Evolutionary conservation across 106 monocot genomes (phyloP), one percentile per base, ranked within the genome.

Genomic region (Chionographis japonica): DNA sequence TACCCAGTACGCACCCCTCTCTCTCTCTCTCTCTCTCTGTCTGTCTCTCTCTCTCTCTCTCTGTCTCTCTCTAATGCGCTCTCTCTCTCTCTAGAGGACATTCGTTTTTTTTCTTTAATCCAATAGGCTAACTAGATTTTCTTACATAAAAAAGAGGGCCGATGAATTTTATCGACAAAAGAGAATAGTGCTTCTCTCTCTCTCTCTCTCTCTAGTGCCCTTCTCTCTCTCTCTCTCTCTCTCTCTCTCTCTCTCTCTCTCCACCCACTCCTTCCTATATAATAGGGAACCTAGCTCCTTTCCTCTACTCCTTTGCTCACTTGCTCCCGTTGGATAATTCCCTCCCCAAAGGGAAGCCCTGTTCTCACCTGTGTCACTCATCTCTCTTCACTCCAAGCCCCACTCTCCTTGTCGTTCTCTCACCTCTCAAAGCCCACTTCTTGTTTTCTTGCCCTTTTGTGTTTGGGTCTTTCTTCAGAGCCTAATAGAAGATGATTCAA

Each of bases 401-500:
- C 40, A 20, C 63, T 36, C 16, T 40, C 52, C 36, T 12, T 52
- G 12, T 4, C 9, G 17, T 53, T 52, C 14, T 37, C 12, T 37
- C 66, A 37, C 37, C 53, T 52, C 53, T 9, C 17, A 15, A n/a
- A 12, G 38, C 53, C 49, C 8, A 17, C 2, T 46, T 49, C 15
- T 19, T 59, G 14, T 50, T 35, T 12, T 51, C 12, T 12, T 56
- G 27, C 56, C 37, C 40, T 35, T 49, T 63, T 63, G 42, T 63
- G 11, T 49, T 49, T 63, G 6, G 2, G 4, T 63, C 15, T 43
- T 60, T 39, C 20, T 16, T n/a, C 20, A 12, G 4, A 27, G 8
- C 54, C 40, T 10, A 27, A 35, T 3, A 3, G 4, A 58, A 39
- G 6, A 77, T 77, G 77, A 77, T 77, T 36, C 77, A 77, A 66